Evolutionary conservation across 306 rosid species (phyloP).

Genomic region (Cucurbita pepo): DNA sequence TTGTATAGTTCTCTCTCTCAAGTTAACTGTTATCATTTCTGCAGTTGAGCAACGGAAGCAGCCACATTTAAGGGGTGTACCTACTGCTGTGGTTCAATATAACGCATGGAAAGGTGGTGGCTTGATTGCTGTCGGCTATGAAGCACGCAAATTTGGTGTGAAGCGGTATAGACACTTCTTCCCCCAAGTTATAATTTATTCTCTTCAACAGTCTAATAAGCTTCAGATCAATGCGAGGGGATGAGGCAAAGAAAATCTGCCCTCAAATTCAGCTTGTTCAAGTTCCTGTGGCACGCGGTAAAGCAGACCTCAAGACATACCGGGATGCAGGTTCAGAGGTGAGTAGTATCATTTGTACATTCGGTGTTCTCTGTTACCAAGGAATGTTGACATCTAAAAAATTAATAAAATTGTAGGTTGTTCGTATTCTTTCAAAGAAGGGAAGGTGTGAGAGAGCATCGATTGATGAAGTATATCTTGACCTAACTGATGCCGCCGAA

Average conservation of each 20-base stretch:
- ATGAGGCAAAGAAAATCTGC: conserved; percentile 75
- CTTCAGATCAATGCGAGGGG: conserved; percentile 87
- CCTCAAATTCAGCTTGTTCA: conserved; percentile 69
- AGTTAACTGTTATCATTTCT: conserved; percentile 1
- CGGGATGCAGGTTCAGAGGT: conserved; percentile 90
- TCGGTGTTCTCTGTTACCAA: background rate
- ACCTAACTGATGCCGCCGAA: conserved; percentile 77
- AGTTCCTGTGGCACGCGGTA: conserved; percentile 87
- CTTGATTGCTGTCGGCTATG: conserved; percentile 91
- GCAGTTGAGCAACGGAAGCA: conserved; percentile 84
- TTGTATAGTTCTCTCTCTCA: background rate
- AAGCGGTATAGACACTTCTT: conserved; percentile 39
- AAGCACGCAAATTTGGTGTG: conserved; percentile 75
- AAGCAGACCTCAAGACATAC: conserved; percentile 74
- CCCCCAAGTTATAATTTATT: background rate
- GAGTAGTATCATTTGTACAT: background rate
- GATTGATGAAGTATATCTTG: conserved; percentile 92
- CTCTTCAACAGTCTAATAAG: background rate
- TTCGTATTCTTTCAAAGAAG: conserved; percentile 56
- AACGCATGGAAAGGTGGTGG: conserved; percentile 84
- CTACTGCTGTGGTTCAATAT: conserved; percentile 83
- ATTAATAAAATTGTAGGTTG: conserved; percentile 38
- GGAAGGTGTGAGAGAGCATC: conserved; percentile 97
- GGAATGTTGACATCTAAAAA: background rate
- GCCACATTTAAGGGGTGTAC: conserved; percentile 64